phyloP scores from a whole-genome alignment of 1,139 yeast species.

The Lipomyces yarrowii region DNA sequence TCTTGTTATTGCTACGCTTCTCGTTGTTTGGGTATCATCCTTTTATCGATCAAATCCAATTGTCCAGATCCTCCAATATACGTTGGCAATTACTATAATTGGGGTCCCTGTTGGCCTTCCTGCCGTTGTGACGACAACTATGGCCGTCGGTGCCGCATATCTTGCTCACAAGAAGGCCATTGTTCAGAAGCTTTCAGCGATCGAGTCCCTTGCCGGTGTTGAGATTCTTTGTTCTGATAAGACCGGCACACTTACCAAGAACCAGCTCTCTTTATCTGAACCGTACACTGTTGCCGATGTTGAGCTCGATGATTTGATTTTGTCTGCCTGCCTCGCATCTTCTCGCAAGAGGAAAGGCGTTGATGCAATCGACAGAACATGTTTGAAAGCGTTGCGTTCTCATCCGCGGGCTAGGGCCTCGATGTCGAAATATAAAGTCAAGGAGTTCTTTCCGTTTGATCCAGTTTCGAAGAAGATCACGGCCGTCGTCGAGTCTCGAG shows the following conservation, averaged over 20 bases:
- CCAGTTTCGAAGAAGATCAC: constrained; percentile 72
- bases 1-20: constrained; percentile 81
- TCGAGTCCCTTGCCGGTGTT: constrained; percentile 98
- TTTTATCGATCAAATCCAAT: constrained; percentile 91
- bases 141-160: constrained; percentile 99
- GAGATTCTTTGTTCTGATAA: constrained; percentile 98
- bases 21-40: constrained; percentile 90
- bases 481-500: constrained; percentile 67
- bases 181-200: constrained; percentile 96
- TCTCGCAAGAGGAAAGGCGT: constrained; percentile 98
- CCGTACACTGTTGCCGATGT: constrained; percentile 99
- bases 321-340: constrained; percentile 97
- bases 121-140: constrained; percentile 98
- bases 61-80: constrained; percentile 86
- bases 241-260: constrained; percentile 98
- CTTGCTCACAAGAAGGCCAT: constrained; percentile 97
- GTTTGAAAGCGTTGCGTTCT: constrained; percentile 74
- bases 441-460: constrained; percentile 69
- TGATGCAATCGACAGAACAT: constrained; percentile 96
- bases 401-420: constrained; percentile 66
- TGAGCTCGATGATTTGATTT: constrained; percentile 93
- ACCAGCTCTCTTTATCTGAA: constrained; percentile 92
- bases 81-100: constrained; percentile 92
- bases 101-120: constrained; percentile 99
- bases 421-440: constrained; percentile 63